Conservation (phyloP, 208 protist species). For the Spongospora subterranea region DNA sequence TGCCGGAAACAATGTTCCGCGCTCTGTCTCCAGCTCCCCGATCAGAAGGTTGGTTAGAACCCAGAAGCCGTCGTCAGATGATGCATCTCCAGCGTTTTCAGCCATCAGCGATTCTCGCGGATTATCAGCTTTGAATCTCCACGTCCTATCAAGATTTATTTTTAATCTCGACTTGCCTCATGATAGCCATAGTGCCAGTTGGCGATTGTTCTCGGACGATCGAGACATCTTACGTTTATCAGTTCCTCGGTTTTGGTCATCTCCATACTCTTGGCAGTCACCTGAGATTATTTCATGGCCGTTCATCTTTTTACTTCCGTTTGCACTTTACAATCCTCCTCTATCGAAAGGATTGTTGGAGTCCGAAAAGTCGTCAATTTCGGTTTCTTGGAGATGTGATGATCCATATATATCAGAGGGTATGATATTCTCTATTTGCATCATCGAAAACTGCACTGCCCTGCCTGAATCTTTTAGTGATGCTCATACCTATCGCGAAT, state of each 20-base stretch:
- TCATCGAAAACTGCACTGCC: too few species aligned
- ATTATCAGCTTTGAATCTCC: not conserved
- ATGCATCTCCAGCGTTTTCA: not conserved
- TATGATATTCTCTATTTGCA: too few species aligned
- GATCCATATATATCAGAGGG: too few species aligned
- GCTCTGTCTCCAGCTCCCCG: constrained; percentile 24
- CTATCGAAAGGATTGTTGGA: not conserved
- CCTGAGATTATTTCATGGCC: not conserved
- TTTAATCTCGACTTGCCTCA: constrained; percentile 27
- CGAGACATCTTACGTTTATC: not conserved
- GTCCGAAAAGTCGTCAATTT: too few species aligned
- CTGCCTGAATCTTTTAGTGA: too few species aligned
- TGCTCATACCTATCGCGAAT: too few species aligned
- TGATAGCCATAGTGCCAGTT: not conserved
- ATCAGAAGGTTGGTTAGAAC: not conserved
- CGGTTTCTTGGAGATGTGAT: too few species aligned
- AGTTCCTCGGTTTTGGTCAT: not conserved
- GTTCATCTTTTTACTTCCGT: not conserved
- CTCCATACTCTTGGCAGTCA: not conserved
- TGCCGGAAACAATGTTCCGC: not conserved
- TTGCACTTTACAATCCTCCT: not conserved
- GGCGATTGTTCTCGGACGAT: not conserved
- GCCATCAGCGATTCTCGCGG: not conserved
- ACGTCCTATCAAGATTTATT: not conserved
- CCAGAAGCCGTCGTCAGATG: not conserved